Evolutionary conservation across 148 eudicot genomes (phyloP).

Genomic region (Euryodendron excelsum): DNA sequence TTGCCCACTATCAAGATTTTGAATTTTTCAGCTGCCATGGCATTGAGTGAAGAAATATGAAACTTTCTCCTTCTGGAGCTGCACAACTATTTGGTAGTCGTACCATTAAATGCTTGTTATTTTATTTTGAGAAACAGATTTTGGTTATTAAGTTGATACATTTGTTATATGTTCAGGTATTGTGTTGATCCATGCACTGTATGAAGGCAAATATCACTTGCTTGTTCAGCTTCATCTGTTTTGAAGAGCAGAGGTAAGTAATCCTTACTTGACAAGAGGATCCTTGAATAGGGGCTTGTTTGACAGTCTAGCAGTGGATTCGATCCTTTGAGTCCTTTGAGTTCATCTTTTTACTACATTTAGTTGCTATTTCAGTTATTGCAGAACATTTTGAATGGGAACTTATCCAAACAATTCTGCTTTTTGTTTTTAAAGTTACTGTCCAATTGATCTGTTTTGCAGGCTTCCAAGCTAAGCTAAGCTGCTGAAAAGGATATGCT

Average conservation of each 20-base stretch:
- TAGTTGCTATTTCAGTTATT: not conserved
- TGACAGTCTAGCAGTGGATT: not conserved
- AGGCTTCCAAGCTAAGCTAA: not conserved
- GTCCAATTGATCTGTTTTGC: not conserved
- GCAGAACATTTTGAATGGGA: not conserved
- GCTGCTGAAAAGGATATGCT: not conserved
- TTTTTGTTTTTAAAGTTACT: not conserved
- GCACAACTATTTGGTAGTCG: slow-evolving; percentile 3
- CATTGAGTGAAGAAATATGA: slow-evolving; percentile 69
- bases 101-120: not conserved
- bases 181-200: not conserved
- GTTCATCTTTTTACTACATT: not conserved
- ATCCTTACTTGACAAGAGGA: not conserved
- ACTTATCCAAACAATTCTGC: not conserved
- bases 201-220: not conserved
- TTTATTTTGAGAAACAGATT: not conserved
- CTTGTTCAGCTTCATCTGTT: not conserved
- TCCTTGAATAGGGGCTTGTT: no score
- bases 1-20: slow-evolving; percentile 24
- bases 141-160: not conserved
- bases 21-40: slow-evolving; percentile 32
- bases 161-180: not conserved
- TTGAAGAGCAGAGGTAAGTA: not conserved
- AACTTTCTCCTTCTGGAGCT: not conserved
- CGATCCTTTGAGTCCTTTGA: not conserved